Conservation (phyloP, 176 grass and related monocot genomes). For the Zoysia japonica region DNA sequence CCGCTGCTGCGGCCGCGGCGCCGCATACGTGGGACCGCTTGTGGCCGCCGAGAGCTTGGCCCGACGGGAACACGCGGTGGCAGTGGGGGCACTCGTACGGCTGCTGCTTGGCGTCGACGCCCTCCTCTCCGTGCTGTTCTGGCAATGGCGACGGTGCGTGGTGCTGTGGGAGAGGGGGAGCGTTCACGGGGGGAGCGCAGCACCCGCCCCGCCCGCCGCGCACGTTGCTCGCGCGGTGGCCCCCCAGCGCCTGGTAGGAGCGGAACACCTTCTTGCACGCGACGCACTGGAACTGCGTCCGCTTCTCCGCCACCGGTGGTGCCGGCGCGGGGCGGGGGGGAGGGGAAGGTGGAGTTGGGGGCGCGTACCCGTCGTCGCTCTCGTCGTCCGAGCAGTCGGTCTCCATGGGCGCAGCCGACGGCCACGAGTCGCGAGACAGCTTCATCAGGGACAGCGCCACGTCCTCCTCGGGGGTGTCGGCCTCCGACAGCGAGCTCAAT, state of each 20-base stretch:
- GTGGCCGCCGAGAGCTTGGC: constrained; percentile 78
- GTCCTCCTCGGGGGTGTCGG: constrained; percentile 55
- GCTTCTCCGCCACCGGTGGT: constrained; percentile 30
- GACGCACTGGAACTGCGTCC: constrained; percentile 54
- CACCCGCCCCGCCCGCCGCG: constrained; percentile 45
- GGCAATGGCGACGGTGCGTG: constrained; percentile 34
- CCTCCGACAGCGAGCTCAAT: constrained; percentile 64
- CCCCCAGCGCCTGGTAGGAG: constrained; percentile 76
- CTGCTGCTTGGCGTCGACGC: constrained; percentile 34
- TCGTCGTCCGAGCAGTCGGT: constrained; percentile 31
- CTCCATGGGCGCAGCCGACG: not conserved
- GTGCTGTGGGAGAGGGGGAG: not conserved
- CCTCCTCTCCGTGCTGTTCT: constrained; percentile 18
- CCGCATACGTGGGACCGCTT: constrained; percentile 60
- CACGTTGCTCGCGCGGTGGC: constrained; percentile 66
- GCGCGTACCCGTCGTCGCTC: constrained; percentile 37
- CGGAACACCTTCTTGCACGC: constrained; percentile 72
- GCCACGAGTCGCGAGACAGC: constrained; percentile 70
- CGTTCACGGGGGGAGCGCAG: constrained; percentile 29
- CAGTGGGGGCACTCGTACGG: constrained; percentile 62
- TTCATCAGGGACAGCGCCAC: constrained; percentile 66
- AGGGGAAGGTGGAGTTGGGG: not conserved
- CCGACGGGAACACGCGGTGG: constrained; percentile 64
- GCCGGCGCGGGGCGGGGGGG: not conserved
- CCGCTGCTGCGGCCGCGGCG: constrained; percentile 22